Base-by-base conservation (phyloP, 2,329 filamentous ascomycete genomes). In the Aspergillus calidoustus region DNA sequence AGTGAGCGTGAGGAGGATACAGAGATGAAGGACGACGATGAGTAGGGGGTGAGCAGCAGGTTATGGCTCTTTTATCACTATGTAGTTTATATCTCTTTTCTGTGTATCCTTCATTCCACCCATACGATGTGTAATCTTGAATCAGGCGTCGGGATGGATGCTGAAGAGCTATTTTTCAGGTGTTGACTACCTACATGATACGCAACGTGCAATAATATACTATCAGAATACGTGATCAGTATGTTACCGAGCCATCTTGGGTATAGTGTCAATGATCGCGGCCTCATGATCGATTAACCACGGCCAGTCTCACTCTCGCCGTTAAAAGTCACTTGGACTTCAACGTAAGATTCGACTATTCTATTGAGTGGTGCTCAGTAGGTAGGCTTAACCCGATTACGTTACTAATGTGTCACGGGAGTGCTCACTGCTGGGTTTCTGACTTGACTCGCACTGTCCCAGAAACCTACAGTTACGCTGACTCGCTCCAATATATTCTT, bases 11-110 rank as follows among this genome's bases (percentile, higher is more conserved):
- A 72, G 34, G 72, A 73, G 49, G 73, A 74, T 28, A 70, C 71
- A 22, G 74, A 76, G 61, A 77, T 77, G 77, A 71, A 76, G 59
- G 76, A 79, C 22, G 67, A 77, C 25, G 68, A 70, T 25, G 66
- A 74, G 41, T 52, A 53, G 19, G 41, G 22, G 31, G 31, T 38
- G 15, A 38, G 7, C 31, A 38, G 34, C 34, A 15, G 11, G 34
- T 11, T 41, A 28, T 4, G 25, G 25, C 25, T 15, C 34, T 52
- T 52, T 58, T 23, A 52, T 44, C 38, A 53, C 31, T 50, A 54
- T 61, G 58, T 62, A 62, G 47, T 65, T 66, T 62, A 61, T 59
- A 63, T 67, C 51, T 63, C 58, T 63, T 59, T 54, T 60, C 38
- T 58, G 54, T 31, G 9, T 53, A 44, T 41, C 49, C 61, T 59